Evolutionary conservation across 1,284 basidiomycete species (phyloP).

Genomic region (Sanghuangporus baumii): DNA sequence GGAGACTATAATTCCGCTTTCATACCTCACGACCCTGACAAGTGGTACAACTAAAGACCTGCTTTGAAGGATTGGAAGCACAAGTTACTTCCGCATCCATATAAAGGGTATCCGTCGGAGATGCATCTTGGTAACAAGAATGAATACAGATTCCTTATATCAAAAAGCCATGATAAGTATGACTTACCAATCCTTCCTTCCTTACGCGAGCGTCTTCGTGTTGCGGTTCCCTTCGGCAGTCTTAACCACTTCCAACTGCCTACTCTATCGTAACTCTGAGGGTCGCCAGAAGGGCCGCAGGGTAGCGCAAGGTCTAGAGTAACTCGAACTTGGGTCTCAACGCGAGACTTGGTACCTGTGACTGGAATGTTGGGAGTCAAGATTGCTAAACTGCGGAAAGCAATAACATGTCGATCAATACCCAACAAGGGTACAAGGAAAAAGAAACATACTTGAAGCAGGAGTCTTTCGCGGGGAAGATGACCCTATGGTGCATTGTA

Average conservation of each 20-base stretch:
- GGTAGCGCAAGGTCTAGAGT: constrained; percentile 70
- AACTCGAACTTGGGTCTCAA: constrained; percentile 88
- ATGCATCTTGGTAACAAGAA: constrained; percentile 47
- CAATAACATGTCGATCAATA: constrained; percentile 13
- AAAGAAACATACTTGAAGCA: constrained; percentile 60
- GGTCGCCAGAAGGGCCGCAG: constrained; percentile 52
- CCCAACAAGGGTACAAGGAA: background rate
- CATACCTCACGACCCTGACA: constrained; percentile 81
- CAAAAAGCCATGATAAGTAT: background rate
- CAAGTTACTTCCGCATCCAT: constrained; percentile 66
- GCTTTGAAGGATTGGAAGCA: constrained; percentile 71
- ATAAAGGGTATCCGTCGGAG: constrained; percentile 65
- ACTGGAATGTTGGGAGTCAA: constrained; percentile 82
- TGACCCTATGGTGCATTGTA: constrained; percentile 46
- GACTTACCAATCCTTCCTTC: constrained; percentile 76
- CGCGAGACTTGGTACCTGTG: constrained; percentile 85
- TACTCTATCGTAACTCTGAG: constrained; percentile 62
- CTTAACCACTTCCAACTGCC: constrained; percentile 83
- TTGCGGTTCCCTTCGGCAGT: constrained; percentile 72
- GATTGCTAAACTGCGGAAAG: constrained; percentile 54
- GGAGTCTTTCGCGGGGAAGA: constrained; percentile 63
- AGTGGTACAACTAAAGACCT: constrained; percentile 76
- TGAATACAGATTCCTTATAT: constrained; percentile 17
- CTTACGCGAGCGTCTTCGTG: constrained; percentile 78
- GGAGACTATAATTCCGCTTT: constrained; percentile 1